Percentiles rank a stretch among this genome's conserved stretches.
Evolutionary conservation across 1,284 basidiomycete species (phyloP).

Genomic region (Rhodotorula sp.): DNA sequence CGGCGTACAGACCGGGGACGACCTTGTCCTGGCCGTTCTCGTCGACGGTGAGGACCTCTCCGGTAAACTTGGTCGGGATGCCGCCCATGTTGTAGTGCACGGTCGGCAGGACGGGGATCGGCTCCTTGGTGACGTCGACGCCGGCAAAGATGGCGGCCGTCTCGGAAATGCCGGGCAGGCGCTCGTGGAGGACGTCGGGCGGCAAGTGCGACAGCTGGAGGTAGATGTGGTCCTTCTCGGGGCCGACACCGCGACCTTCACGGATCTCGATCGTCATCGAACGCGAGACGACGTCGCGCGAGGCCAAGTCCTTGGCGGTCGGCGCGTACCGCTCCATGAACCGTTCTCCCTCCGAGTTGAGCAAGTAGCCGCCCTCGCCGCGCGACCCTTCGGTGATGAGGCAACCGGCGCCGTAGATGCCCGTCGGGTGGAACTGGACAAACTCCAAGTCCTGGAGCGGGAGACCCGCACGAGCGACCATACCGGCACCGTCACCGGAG

Average conservation of each 20-base stretch:
- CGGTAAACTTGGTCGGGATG: slow-evolving; percentile 98
- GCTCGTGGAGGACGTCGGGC: slow-evolving; percentile 91
- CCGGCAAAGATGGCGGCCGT: slow-evolving; percentile 99
- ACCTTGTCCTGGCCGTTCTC: slow-evolving; percentile 87
- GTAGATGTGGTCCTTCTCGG: slow-evolving; percentile 97
- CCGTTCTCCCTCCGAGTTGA: slow-evolving; percentile 98
- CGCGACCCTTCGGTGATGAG: slow-evolving; percentile 98
- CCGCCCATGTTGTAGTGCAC: slow-evolving; percentile 82
- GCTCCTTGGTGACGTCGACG: slow-evolving; percentile 99
- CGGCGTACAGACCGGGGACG: slow-evolving; percentile 96
- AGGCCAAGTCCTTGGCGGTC: slow-evolving; percentile 98
- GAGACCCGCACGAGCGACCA: slow-evolving; percentile 95
- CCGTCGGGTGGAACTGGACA: slow-evolving; percentile 99
- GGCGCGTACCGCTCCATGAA: slow-evolving; percentile 99
- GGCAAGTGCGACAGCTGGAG: slow-evolving; percentile 97
- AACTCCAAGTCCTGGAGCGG: slow-evolving; percentile 98
- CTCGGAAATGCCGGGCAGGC: slow-evolving; percentile 98
- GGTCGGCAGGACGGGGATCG: slow-evolving; percentile 93
- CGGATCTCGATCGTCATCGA: slow-evolving; percentile 99
- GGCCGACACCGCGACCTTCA: slow-evolving; percentile 97
- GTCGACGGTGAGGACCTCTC: slow-evolving; percentile 87
- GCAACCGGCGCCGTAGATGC: slow-evolving; percentile 99
- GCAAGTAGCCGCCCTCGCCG: slow-evolving; percentile 97
- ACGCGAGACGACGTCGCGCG: slow-evolving; percentile 98
- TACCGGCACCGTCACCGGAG: slow-evolving; percentile 97